phyloP scores from a whole-genome alignment of 441 rosid species.

The Euphorbia schlechtendalii region DNA sequence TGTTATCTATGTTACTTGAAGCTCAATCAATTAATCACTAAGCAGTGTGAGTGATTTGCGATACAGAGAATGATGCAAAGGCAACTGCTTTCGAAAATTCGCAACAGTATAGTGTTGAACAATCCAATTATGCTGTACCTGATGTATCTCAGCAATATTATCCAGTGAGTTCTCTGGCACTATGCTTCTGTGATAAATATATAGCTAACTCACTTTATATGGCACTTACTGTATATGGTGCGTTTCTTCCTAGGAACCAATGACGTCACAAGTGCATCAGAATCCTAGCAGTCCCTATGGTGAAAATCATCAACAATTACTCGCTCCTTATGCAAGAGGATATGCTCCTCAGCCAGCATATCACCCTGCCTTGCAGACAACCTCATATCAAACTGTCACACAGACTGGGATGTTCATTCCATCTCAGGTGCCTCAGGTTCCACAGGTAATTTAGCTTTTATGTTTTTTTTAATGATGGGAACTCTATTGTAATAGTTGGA shows the following conservation, averaged over 20 bases:
- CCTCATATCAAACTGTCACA: conserved; percentile 36
- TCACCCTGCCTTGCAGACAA: conserved; percentile 46
- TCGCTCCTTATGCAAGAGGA: conserved; percentile 40
- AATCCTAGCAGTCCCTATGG: conserved; percentile 44
- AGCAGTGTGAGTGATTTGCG: conserved; percentile 20
- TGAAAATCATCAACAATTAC: conserved; percentile 55
- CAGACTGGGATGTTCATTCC: conserved; percentile 47
- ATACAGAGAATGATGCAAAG: conserved; percentile 52
- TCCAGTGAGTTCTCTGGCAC: conserved; percentile 38
- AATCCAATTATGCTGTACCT: conserved; percentile 25
- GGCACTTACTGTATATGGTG: neutral
- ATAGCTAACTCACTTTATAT: neutral
- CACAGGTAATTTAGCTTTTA: conserved; percentile 42
- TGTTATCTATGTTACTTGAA: conserved; percentile 9
- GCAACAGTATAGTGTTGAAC: conserved; percentile 32
- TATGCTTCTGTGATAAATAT: conserved; percentile 12
- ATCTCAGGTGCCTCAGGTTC: conserved; percentile 24
- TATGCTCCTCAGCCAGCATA: conserved; percentile 29
- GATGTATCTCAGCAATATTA: conserved; percentile 44
- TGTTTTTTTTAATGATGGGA: neutral
- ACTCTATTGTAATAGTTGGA: neutral
- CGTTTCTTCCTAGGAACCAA: conserved; percentile 33
- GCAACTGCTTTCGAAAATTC: conserved; percentile 32
- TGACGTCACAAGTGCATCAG: conserved; percentile 36
- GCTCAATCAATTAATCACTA: conserved; percentile 1